phyloP scores from a whole-genome alignment of 257 asterid genomes.

The Dorcoceras hygrometricum region DNA sequence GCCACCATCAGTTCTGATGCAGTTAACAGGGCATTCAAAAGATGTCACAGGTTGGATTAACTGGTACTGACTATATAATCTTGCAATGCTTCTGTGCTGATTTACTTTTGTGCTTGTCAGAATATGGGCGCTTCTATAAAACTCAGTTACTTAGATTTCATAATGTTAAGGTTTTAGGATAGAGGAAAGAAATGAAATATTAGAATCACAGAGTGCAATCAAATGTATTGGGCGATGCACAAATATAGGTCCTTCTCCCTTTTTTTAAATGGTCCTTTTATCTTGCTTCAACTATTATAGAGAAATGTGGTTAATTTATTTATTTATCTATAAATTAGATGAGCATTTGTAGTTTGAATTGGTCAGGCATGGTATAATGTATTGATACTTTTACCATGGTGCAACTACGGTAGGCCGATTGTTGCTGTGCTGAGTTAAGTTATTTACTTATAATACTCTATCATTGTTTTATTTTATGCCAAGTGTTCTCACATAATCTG shows the following conservation, averaged over 20 bases:
- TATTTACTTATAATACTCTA: constrained; percentile 7
- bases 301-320: not conserved
- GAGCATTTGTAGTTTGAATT: too few relatives aligned
- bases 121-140: not conserved
- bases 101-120: not conserved
- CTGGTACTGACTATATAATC: constrained; percentile 49
- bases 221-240: not conserved
- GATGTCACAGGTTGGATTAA: constrained; percentile 95
- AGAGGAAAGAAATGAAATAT: not conserved
- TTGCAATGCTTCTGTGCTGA: constrained; percentile 20
- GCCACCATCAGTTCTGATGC: constrained; percentile 70
- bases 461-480: constrained; percentile 16
- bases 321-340: too few relatives aligned
- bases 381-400: not conserved
- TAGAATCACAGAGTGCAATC: not conserved
- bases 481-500: constrained; percentile 13
- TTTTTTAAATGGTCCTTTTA: not conserved
- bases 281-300: not conserved
- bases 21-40: constrained; percentile 85
- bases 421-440: not conserved
- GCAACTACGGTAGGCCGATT: not conserved
- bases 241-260: not conserved
- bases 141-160: not conserved
- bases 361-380: not conserved
- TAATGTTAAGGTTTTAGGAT: not conserved